phyloP scores from a whole-genome alignment of 768 basidiomycete species.

The Boletus barrowsii region DNA sequence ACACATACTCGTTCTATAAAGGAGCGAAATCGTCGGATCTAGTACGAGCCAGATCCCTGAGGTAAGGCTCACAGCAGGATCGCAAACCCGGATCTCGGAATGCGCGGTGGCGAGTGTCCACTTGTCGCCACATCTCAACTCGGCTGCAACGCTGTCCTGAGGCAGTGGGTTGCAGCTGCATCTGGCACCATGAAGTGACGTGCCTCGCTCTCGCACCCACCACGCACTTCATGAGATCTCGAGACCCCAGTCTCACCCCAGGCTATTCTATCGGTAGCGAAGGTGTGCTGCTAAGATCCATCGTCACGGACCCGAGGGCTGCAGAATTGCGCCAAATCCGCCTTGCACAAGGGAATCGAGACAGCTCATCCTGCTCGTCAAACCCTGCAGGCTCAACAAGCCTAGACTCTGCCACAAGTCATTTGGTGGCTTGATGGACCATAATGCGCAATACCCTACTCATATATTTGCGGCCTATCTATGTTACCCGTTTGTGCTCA shows the following conservation, averaged over 20 bases:
- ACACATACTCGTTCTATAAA: neutral
- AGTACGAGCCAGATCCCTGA: conserved; percentile 8
- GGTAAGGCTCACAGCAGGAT: conserved; percentile 9
- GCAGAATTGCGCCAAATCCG: neutral
- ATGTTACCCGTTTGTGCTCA: neutral
- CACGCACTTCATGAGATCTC: neutral
- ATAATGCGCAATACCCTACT: conserved; percentile 6
- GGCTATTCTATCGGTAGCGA: conserved; percentile 8
- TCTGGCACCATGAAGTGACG: conserved; percentile 8
- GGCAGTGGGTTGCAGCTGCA: conserved; percentile 9
- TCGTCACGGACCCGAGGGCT: conserved; percentile 16
- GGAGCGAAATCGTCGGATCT: conserved; percentile 19
- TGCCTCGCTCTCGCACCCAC: conserved; percentile 13
- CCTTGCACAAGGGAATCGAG: neutral
- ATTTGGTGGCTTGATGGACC: conserved; percentile 30
- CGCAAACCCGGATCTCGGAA: conserved; percentile 18
- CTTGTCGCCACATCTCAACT: conserved; percentile 11
- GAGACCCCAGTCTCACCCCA: neutral
- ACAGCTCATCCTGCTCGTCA: neutral
- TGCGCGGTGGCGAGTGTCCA: conserved; percentile 7
- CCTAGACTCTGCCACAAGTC: conserved; percentile 18
- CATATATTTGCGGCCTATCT: conserved; percentile 1
- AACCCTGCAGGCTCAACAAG: neutral
- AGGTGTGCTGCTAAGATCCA: conserved; percentile 1
- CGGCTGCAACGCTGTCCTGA: conserved; percentile 7